Conservation (phyloP, 257 asterid species). For the Solanum paucissectum region DNA sequence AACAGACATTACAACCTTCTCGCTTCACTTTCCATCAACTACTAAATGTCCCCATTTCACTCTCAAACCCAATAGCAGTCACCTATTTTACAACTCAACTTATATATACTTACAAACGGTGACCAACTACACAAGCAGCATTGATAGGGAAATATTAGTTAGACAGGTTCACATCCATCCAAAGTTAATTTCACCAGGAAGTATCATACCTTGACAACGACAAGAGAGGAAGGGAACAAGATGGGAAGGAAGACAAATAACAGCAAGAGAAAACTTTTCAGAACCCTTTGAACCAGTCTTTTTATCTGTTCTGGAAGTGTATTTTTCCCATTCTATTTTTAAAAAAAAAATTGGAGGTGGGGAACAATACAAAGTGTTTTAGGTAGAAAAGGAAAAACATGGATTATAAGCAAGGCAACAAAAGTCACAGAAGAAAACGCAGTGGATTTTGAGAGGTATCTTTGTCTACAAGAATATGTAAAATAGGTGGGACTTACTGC, state of each 20-base stretch:
- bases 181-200: background rate
- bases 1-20: background rate
- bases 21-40: background rate
- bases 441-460: background rate
- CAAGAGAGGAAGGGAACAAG: background rate
- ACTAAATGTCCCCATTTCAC: background rate
- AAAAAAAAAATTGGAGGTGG: background rate
- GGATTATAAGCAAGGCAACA: background rate
- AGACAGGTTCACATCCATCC: background rate
- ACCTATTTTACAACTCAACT: background rate
- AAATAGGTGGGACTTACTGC: constrained; percentile 55
- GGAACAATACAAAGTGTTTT: background rate
- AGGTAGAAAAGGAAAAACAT: background rate
- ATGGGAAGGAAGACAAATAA: background rate
- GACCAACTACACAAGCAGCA: background rate
- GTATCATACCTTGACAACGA: background rate
- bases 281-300: background rate
- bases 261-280: background rate
- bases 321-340: background rate
- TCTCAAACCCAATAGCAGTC: background rate
- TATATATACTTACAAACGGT: background rate
- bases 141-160: background rate
- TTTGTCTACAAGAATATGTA: background rate
- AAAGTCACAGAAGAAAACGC: background rate
- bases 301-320: background rate